These are phyloP conservation scores for Aureobasidium uvarum DNA, from an alignment of 2,329 filamentous ascomycete genomes.

Conservation along the genomic window DNA sequence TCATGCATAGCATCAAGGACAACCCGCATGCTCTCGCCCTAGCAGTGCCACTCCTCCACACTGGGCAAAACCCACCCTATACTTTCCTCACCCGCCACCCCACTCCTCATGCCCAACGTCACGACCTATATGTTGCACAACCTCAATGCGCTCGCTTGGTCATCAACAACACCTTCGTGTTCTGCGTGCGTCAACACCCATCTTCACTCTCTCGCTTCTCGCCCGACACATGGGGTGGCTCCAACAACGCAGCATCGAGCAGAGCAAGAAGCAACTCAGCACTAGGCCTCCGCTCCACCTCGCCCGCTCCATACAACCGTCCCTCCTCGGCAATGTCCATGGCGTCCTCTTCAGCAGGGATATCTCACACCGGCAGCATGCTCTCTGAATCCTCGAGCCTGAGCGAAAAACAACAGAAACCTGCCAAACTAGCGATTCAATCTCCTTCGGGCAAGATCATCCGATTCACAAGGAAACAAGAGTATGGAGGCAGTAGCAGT, in stretches of 20 bases:
- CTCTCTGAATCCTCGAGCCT: slow-evolving; percentile 57
- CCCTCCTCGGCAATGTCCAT: slow-evolving; percentile 61
- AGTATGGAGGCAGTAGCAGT: slow-evolving; percentile 57
- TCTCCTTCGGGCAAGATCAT: slow-evolving; percentile 93
- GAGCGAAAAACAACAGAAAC: slow-evolving; percentile 62
- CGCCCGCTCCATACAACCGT: slow-evolving; percentile 54
- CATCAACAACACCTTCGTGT: slow-evolving; percentile 97
- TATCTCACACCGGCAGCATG: slow-evolving; percentile 54
- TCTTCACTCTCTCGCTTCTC: slow-evolving; percentile 54
- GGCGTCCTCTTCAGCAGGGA: slow-evolving; percentile 49
- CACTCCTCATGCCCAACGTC: slow-evolving; percentile 93
- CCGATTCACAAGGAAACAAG: slow-evolving; percentile 70
- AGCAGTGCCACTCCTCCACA: slow-evolving; percentile 84
- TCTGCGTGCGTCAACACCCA: slow-evolving; percentile 90
- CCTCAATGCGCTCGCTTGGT: slow-evolving; percentile 87
- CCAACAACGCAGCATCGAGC: slow-evolving; percentile 30
- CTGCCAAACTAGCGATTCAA: slow-evolving; percentile 93
- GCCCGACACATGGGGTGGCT: slow-evolving; percentile 41
- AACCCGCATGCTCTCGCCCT: slow-evolving; percentile 91
- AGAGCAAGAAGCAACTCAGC: slow-evolving; percentile 32
- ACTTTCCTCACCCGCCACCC: slow-evolving; percentile 92
- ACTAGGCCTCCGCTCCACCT: slow-evolving; percentile 45
- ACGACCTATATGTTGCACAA: slow-evolving; percentile 95
- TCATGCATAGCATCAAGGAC: slow-evolving; percentile 97
- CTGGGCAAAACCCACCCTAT: slow-evolving; percentile 88